Evolutionary conservation across 495 filamentous ascomycete genomes (phyloP).

Genomic region (Talaromyces wortmannii): DNA sequence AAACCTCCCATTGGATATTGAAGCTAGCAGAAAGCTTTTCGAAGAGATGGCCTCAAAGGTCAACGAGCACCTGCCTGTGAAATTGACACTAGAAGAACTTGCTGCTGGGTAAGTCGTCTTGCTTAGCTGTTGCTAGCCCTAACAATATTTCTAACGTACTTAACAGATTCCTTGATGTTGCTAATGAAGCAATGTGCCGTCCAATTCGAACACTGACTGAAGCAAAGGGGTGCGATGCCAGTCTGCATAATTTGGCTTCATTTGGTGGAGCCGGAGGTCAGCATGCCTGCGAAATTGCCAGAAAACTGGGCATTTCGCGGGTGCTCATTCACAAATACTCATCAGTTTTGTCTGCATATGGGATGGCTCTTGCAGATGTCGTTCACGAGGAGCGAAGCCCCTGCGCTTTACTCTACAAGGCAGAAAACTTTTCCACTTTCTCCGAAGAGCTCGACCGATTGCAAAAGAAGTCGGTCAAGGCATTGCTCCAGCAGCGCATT

Average conservation of each 20-base stretch:
- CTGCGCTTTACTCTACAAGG: constrained; percentile 4
- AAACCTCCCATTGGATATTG: constrained; percentile 67
- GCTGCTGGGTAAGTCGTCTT: constrained; percentile 35
- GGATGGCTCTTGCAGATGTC: constrained; percentile 43
- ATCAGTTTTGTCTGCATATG: constrained; percentile 45
- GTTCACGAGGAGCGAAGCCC: constrained; percentile 16
- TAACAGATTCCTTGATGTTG: constrained; percentile 39
- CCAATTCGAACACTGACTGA: constrained; percentile 47
- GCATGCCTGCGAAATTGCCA: constrained; percentile 44
- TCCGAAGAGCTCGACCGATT: constrained; percentile 23
- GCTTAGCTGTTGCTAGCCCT: too few relatives aligned
- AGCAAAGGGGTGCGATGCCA: constrained; percentile 41
- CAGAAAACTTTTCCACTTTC: constrained; percentile 44
- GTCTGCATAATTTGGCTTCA: constrained; percentile 40
- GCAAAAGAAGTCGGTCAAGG: too few relatives aligned
- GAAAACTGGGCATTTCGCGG: constrained; percentile 37
- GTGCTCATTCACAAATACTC: constrained; percentile 48
- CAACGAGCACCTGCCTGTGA: constrained; percentile 44
- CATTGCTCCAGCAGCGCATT: too few relatives aligned
- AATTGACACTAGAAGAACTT: constrained; percentile 80
- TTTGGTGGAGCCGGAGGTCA: constrained; percentile 51
- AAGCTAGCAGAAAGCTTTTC: constrained; percentile 63
- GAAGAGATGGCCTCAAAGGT: constrained; percentile 66
- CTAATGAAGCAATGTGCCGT: constrained; percentile 46
- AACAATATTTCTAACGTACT: too few relatives aligned